Conservation (phyloP, 352 stramenopile genomes). For the Phytopythium montanum region DNA sequence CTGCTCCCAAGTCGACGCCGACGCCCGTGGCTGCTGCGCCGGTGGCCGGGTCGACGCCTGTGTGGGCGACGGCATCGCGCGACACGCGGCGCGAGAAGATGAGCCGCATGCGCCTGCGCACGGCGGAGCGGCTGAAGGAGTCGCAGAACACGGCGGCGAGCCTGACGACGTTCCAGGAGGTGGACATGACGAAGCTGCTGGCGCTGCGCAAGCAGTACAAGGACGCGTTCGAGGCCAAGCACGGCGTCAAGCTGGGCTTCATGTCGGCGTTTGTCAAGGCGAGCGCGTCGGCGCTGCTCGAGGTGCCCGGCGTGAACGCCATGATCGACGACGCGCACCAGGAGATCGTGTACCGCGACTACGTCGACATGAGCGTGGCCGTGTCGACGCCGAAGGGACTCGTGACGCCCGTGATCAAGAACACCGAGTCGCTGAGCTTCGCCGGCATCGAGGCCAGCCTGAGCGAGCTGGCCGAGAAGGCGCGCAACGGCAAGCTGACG, state of each 20-base stretch:
- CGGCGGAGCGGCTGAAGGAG: slow-evolving; percentile 96
- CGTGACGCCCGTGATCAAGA: slow-evolving; percentile 98
- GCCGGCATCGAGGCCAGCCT: slow-evolving; percentile 98
- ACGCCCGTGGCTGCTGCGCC: slow-evolving; percentile 4
- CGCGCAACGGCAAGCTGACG: slow-evolving; percentile 70
- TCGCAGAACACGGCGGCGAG: slow-evolving; percentile 98
- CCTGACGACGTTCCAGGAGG: slow-evolving; percentile 99
- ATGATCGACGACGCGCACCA: slow-evolving; percentile 98
- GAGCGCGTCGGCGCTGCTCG: slow-evolving; percentile 87
- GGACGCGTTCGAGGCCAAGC: slow-evolving; percentile 96
- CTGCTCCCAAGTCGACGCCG: slow-evolving; percentile 9
- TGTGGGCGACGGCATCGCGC: slow-evolving; percentile 49
- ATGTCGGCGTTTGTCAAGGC: slow-evolving; percentile 99
- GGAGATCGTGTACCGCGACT: slow-evolving; percentile 99
- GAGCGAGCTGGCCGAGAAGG: slow-evolving; percentile 87
- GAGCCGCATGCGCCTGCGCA: slow-evolving; percentile 97
- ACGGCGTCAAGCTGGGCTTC: slow-evolving; percentile 99
- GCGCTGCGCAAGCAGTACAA: slow-evolving; percentile 93
- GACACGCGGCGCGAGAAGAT: slow-evolving; percentile 94
- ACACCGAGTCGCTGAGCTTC: slow-evolving; percentile 97
- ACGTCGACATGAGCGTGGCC: slow-evolving; percentile 97
- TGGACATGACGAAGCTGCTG: slow-evolving; percentile 98
- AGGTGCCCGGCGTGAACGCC: slow-evolving; percentile 96
- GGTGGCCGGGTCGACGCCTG: slow-evolving; percentile 31
- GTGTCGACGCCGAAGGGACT: slow-evolving; percentile 96